These are phyloP conservation scores for Drechslerella coelobrocha DNA, from an alignment of 2,329 filamentous ascomycete species.

Conservation along the genomic window DNA sequence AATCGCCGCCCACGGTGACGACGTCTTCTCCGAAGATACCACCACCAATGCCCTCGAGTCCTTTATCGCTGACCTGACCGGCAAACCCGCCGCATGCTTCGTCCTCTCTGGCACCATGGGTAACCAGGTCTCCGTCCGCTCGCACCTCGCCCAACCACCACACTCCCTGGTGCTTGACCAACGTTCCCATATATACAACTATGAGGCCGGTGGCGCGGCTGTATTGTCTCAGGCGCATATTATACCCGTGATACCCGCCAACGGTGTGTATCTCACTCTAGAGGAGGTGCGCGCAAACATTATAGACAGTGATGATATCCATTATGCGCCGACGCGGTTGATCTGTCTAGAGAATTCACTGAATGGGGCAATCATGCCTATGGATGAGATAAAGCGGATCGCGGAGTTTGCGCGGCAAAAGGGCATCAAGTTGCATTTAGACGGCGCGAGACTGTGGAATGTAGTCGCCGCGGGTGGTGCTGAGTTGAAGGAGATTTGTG, in stretches of 20 bases:
- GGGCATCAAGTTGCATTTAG: conserved; percentile 62
- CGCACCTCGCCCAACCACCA: conserved; percentile 79
- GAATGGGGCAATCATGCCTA: conserved; percentile 57
- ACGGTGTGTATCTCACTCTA: conserved; percentile 60
- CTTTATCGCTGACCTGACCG: conserved; percentile 74
- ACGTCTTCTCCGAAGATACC: conserved; percentile 80
- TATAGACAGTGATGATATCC: conserved; percentile 59
- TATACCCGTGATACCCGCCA: conserved; percentile 56
- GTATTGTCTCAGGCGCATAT: conserved; percentile 52
- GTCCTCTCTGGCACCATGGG: conserved; percentile 93
- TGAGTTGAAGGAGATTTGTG: conserved; percentile 47
- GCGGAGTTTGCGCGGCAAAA: conserved; percentile 57
- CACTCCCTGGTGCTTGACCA: conserved; percentile 80
- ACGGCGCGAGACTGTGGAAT: conserved; percentile 65
- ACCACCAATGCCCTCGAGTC: conserved; percentile 78
- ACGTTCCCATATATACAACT: conserved; percentile 76
- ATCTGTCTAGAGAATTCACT: conserved; percentile 61
- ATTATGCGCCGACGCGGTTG: conserved; percentile 60
- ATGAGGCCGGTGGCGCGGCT: conserved; percentile 66
- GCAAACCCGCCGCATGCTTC: conserved; percentile 78
- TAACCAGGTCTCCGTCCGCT: conserved; percentile 82
- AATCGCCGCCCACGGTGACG: conserved; percentile 72
- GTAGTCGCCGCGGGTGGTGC: conserved; percentile 61
- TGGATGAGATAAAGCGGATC: conserved; percentile 57
- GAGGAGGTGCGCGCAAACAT: conserved; percentile 59